phyloP scores from a whole-genome alignment of 768 basidiomycete genomes.

The Boletus reticuloceps region DNA sequence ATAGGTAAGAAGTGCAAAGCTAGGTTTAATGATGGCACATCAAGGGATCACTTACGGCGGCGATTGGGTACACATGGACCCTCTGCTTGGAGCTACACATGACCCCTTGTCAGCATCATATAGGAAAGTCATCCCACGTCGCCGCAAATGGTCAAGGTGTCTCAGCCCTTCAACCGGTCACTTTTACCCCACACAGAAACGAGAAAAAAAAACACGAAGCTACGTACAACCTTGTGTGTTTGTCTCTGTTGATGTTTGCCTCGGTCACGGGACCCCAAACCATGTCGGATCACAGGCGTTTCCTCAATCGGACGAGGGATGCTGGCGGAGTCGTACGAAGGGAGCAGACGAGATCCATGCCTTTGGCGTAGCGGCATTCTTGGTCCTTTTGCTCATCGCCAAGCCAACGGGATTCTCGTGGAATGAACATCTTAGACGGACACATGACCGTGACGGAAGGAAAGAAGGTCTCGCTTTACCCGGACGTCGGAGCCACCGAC shows the following conservation, averaged over 20 bases:
- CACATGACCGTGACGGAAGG: not conserved
- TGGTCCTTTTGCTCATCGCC: not conserved
- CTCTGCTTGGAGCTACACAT: not conserved
- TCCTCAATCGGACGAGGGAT: no score
- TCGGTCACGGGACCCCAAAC: constrained; percentile 1
- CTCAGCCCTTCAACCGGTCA: no score
- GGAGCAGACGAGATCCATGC: not conserved
- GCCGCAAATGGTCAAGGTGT: no score
- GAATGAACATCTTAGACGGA: not conserved
- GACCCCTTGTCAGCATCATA: no score
- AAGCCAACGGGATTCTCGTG: constrained; percentile 9
- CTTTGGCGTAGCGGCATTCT: not conserved
- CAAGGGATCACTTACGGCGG: no score
- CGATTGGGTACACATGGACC: not conserved
- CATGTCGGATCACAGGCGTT: no score
- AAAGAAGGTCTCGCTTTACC: not conserved
- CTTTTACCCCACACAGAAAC: not conserved
- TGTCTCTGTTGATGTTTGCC: not conserved
- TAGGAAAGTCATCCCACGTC: no score
- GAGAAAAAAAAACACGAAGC: not conserved
- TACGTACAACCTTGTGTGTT: not conserved
- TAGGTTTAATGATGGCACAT: constrained; percentile 9
- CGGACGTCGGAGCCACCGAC: not conserved
- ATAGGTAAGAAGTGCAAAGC: not conserved
- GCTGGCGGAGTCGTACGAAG: not conserved